Percentiles rank a stretch among this genome's conserved stretches.
These are phyloP conservation scores for Microcyclospora pomicola DNA, from an alignment of 2,329 filamentous ascomycete species.

Conservation along the genomic window DNA sequence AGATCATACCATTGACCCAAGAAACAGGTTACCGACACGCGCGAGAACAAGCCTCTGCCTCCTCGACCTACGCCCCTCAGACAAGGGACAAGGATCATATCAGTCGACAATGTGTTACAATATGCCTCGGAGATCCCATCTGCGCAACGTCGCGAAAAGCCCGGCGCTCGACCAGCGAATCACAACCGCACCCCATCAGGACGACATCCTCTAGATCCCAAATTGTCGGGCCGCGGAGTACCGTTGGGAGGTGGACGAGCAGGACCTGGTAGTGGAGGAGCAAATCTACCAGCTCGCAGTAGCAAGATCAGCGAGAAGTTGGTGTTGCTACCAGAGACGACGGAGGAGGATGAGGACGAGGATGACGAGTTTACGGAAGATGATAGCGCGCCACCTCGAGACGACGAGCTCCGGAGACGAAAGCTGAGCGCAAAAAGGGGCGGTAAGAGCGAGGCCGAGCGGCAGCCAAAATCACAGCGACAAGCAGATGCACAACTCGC, in stretches of 20 bases:
- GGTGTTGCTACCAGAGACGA: conserved; percentile 80
- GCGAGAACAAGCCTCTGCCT: background rate
- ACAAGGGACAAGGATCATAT: conserved; percentile 54
- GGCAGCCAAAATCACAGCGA: conserved; percentile 74
- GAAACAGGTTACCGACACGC: conserved; percentile 2
- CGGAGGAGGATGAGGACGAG: conserved; percentile 40
- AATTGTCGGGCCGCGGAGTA: conserved; percentile 40
- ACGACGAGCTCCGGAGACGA: conserved; percentile 54
- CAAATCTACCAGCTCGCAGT: conserved; percentile 63
- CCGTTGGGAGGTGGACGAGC: conserved; percentile 6
- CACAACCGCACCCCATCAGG: conserved; percentile 36
- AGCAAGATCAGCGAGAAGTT: conserved; percentile 94
- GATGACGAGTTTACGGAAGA: conserved; percentile 44
- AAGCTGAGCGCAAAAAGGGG: conserved; percentile 45
- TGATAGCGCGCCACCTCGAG: conserved; percentile 44
- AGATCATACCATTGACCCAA: background rate
- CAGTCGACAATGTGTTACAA: conserved; percentile 87
- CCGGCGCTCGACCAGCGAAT: conserved; percentile 37
- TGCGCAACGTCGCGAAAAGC: conserved; percentile 68
- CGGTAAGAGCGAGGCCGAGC: conserved; percentile 86
- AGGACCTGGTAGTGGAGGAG: conserved; percentile 1
- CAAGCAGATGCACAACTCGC: conserved; percentile 63
- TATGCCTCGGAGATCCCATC: conserved; percentile 92
- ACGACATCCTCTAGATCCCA: conserved; percentile 39
- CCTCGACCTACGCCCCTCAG: conserved; percentile 11